phyloP scores from a whole-genome alignment of 768 basidiomycete genomes.

The Suillus luteus region DNA sequence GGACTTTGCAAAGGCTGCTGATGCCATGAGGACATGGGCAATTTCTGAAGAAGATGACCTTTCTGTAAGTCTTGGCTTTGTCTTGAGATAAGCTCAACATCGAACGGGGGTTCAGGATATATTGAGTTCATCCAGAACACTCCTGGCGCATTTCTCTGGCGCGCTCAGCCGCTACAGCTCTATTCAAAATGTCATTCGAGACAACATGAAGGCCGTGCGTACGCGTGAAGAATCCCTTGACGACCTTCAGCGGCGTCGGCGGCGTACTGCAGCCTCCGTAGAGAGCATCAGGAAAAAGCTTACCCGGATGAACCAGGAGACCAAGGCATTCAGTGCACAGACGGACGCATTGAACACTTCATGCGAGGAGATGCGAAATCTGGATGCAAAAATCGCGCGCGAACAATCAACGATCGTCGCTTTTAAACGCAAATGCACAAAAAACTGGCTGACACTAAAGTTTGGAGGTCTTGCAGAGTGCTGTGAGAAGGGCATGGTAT shows the following conservation, averaged over 20 bases:
- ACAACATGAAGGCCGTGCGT: constrained; percentile 79
- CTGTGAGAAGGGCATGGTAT: constrained; percentile 73
- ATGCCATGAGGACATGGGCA: constrained; percentile 74
- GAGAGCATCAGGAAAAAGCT: constrained; percentile 88
- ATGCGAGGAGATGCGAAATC: constrained; percentile 69
- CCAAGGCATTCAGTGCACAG: constrained; percentile 79
- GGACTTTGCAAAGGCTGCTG: constrained; percentile 70
- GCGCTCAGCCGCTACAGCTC: constrained; percentile 70
- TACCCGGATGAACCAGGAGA: constrained; percentile 83
- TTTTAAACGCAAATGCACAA: constrained; percentile 74
- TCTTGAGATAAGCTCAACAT: neutral
- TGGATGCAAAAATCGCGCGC: constrained; percentile 82
- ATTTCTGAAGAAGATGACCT: constrained; percentile 82
- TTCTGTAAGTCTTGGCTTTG: constrained; percentile 47
- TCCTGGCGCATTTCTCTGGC: constrained; percentile 66
- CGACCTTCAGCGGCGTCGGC: constrained; percentile 70
- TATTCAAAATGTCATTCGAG: constrained; percentile 63
- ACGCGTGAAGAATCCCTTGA: constrained; percentile 83
- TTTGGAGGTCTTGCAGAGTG: constrained; percentile 86
- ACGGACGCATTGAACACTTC: constrained; percentile 70
- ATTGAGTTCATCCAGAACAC: constrained; percentile 64
- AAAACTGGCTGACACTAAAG: constrained; percentile 77
- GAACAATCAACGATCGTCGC: constrained; percentile 82
- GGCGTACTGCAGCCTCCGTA: constrained; percentile 64
- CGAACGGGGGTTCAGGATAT: constrained; percentile 55